Conservation (phyloP, 139 green algal species). For the Axilococcus clingmanii region DNA sequence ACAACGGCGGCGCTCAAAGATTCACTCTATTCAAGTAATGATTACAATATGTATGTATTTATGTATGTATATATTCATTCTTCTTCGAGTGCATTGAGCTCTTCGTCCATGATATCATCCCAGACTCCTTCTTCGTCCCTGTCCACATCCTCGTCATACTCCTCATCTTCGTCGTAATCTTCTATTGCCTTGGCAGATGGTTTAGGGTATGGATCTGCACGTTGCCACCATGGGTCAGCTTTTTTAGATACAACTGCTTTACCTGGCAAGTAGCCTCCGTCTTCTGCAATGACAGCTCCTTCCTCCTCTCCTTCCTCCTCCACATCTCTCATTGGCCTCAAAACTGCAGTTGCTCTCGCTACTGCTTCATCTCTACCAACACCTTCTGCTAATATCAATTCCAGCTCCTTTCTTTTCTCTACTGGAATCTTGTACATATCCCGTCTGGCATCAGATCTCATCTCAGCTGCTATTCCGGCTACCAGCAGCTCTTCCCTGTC, state of each 20-base stretch:
- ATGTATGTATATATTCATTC: too few relatives aligned
- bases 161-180: not conserved
- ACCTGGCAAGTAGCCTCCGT: not conserved
- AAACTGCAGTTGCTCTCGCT: too few relatives aligned
- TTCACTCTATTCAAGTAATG: too few relatives aligned
- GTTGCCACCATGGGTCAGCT: too few relatives aligned
- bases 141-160: too few relatives aligned
- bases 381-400: not conserved
- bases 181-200: not conserved
- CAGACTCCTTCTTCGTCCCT: too few relatives aligned
- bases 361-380: constrained; percentile 1
- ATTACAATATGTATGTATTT: too few relatives aligned
- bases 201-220: not conserved
- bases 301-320: constrained; percentile 1
- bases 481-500: constrained; percentile 12
- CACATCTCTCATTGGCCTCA: too few relatives aligned
- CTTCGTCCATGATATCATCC: not conserved
- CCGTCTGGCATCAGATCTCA: not conserved
- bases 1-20: too few relatives aligned
- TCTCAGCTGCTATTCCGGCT: not conserved
- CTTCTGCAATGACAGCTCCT: not conserved
- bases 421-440: not conserved
- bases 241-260: not conserved
- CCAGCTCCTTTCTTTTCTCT: not conserved
- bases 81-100: not conserved